Conservation (phyloP, 371 early-diverging fungal species). For the Saksenaea oblongispora region DNA sequence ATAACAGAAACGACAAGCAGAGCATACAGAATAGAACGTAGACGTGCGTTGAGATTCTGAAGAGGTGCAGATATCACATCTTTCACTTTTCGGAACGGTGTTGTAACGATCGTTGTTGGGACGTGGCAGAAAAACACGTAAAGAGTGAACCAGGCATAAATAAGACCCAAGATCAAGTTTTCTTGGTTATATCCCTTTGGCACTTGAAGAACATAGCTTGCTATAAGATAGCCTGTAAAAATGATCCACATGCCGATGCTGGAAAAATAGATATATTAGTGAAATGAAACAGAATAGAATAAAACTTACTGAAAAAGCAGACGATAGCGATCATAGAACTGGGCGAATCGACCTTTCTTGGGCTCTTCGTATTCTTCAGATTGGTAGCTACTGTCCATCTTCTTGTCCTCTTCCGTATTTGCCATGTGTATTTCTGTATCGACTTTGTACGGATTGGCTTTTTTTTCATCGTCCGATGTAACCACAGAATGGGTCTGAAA, state of each 20-base stretch:
- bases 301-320: background rate
- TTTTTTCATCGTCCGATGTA: constrained; percentile 1
- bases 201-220: constrained; percentile 27
- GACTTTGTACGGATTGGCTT: background rate
- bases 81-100: constrained; percentile 19
- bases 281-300: background rate
- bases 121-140: constrained; percentile 32
- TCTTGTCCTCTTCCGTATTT: background rate
- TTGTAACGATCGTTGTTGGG: constrained; percentile 28
- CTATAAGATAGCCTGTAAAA: constrained; percentile 26
- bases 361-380: background rate
- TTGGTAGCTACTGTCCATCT: background rate
- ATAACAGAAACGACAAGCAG: constrained; percentile 51
- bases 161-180: constrained; percentile 25
- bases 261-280: background rate
- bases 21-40: constrained; percentile 25
- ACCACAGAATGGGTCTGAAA: background rate
- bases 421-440: background rate
- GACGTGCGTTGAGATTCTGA: constrained; percentile 13
- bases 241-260: constrained; percentile 25
- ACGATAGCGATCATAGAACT: background rate
- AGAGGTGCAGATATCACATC: constrained; percentile 22
- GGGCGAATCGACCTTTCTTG: background rate
- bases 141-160: constrained; percentile 21
- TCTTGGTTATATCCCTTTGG: constrained; percentile 38